Evolutionary conservation across 208 protist genomes (phyloP), one percentile per base, ranked within the genome.

Genomic region (Leishmania turanica): DNA sequence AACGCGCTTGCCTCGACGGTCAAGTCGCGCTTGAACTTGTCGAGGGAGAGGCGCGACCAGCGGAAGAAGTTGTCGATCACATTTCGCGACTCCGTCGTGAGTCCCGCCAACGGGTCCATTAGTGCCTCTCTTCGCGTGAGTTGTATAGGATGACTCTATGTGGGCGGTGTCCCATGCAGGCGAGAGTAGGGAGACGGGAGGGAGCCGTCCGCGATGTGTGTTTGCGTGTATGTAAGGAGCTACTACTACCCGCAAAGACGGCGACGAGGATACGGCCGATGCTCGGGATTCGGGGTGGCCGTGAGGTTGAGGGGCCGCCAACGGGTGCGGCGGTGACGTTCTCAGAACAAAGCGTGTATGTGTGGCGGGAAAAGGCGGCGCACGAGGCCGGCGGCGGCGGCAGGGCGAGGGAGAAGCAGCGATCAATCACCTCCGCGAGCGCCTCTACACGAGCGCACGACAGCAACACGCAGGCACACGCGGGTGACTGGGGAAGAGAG

Each of bases 1-100:
- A 89, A 93, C 64, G 87, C 88, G 47, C 77, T 84, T 21, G 89
- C 87, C 83, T 96, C 92, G 5, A 96, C 81, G 45, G 74, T 76
- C 11, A 93, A 82, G 84, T 92, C 88, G 45, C 90, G 89, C 72
- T 87, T 89, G 76, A 93, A 89, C 80, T 90, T 91, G 56, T 94
- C 92, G 42, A 90, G 85, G 6, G 92, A 89, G 19, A 96, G 86
- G 40, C 79, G 78, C 53, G 87, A 91, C 92, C 92, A 96, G 64
- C 87, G 87, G 72, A 89, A 88, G 83, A 94, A 93, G 49, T 78
- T 72, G 81, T 94, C 90, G 27, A 96, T 84, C 37, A 93, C 80
- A 1, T 56, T 53, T 19, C 84, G 79, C 6, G 92, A 96, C 75
- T 87, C 88, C 19, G 82, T 56, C 24, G 92, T 91, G 47, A 96